These are phyloP conservation scores for Gentiana dahurica DNA, from an alignment of 257 asterid species.

Conservation along the genomic window DNA sequence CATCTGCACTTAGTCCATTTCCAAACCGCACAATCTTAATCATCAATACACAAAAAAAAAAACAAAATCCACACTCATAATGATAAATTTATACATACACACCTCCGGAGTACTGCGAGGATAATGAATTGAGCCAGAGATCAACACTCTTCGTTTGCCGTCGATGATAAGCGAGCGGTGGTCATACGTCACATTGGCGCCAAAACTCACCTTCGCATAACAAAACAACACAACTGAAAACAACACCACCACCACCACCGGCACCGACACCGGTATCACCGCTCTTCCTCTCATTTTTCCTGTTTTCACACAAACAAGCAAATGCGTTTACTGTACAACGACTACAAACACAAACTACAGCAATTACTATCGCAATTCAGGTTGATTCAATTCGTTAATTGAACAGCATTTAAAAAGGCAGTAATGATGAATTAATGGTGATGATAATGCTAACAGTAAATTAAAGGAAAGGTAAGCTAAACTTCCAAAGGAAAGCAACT, in stretches of 20 bases:
- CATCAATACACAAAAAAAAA: background rate
- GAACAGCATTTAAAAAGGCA: no score
- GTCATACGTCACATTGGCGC: slow-evolving; percentile 59
- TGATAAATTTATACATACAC: no score
- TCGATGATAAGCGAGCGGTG: slow-evolving; percentile 73
- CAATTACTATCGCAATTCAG: no score
- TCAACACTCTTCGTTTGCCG: slow-evolving; percentile 72
- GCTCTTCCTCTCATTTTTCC: slow-evolving; percentile 1
- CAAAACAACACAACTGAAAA: background rate
- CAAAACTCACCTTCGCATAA: slow-evolving; percentile 3
- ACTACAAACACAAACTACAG: no score
- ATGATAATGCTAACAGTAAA: no score
- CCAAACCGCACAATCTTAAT: background rate
- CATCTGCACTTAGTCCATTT: slow-evolving; percentile 34
- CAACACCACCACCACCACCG: background rate
- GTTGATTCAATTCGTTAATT: no score
- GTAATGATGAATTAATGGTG: no score
- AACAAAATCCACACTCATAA: background rate
- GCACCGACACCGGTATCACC: background rate
- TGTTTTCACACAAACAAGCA: no score
- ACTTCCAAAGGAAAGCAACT: no score
- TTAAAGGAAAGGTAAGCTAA: no score
- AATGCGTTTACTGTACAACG: no score
- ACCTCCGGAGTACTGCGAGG: slow-evolving; percentile 97
- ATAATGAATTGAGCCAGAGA: slow-evolving; percentile 85